These are phyloP conservation scores for Alternaria sp. DNA, from an alignment of 2,329 filamentous ascomycete species.

Conservation along the genomic window DNA sequence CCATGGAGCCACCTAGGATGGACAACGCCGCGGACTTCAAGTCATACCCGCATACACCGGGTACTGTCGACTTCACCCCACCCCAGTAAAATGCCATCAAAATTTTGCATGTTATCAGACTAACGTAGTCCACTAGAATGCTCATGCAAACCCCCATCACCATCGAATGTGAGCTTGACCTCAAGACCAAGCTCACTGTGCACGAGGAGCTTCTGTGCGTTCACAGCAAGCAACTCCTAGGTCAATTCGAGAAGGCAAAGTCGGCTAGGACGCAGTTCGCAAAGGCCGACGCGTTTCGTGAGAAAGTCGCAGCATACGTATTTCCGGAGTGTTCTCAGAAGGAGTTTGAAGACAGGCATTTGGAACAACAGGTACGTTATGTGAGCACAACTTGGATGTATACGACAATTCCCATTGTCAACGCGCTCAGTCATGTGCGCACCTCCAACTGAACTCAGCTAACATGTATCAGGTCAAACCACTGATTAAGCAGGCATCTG, in stretches of 20 bases:
- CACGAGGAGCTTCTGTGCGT: constrained; percentile 22
- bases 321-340: not conserved
- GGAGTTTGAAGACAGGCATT: constrained; percentile 4
- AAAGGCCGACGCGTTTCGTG: constrained; percentile 1
- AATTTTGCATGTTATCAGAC: not conserved
- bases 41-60: not conserved
- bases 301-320: not conserved
- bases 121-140: not conserved
- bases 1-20: not conserved
- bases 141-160: constrained; percentile 22
- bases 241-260: constrained; percentile 13
- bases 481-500: not conserved
- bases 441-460: not conserved
- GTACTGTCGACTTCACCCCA: not conserved
- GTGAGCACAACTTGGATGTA: not conserved
- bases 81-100: constrained; percentile 1
- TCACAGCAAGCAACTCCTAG: constrained; percentile 16
- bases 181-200: constrained; percentile 9
- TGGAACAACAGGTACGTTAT: constrained; percentile 9
- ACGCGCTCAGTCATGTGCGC: not conserved
- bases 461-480: not conserved
- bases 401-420: not conserved
- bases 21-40: not conserved
- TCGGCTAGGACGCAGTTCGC: not conserved
- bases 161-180: constrained; percentile 21